Base-by-base conservation (phyloP, 2,329 filamentous ascomycete species). In the Colletotrichum phormii region DNA sequence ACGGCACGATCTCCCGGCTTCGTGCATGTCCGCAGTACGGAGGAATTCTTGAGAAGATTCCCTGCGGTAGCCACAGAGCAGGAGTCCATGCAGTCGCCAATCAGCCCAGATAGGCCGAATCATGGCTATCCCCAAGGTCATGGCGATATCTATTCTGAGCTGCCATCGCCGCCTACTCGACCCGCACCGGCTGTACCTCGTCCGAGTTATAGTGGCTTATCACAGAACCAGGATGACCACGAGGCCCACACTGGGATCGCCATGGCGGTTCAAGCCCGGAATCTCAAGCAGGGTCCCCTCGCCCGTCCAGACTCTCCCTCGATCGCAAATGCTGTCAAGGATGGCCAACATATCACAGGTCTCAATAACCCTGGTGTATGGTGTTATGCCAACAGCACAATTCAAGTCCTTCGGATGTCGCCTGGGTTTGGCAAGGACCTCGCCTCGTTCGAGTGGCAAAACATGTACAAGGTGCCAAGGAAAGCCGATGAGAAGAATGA, bases 371-470 rank as follows among this genome's bases (percentile, higher is more conserved):
- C 95, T 53, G 90, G 91, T 1, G 92, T 93, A 59, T 95, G 93
- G 75, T 98, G 96, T 80, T 98, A 98, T 79, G 95, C 97, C 86
- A 98, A 98, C 81, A 92, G 94, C n/a, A 92, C 92, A 0, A 86
- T 98, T 31, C 96, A 98, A 81, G 93, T 93, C 73, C 84, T 98
- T 22, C 93, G 94, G 71, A 92, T 92, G 1, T 96, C 95, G 0
- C 79, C 89, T 79, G 82, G 90, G 83, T 88, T 98, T 88, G 85
- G 89, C 83, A 80, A 91, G 83, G 85, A 92, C 85, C 79, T 93
- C 79, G 78, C 94, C 82, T 83, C 89, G 80, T 77, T 85, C 79
- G 78, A 88, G 82, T 87, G 89, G 93, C 76, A 90, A 86, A 78
- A 87, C 84, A 78, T 89, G 86, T 86, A 95, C 87, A 90, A 91